Percentiles rank a stretch among this genome's conserved stretches.
phyloP scores from a whole-genome alignment of 1,284 basidiomycete species.

The Ceratobasidium theobromae region DNA sequence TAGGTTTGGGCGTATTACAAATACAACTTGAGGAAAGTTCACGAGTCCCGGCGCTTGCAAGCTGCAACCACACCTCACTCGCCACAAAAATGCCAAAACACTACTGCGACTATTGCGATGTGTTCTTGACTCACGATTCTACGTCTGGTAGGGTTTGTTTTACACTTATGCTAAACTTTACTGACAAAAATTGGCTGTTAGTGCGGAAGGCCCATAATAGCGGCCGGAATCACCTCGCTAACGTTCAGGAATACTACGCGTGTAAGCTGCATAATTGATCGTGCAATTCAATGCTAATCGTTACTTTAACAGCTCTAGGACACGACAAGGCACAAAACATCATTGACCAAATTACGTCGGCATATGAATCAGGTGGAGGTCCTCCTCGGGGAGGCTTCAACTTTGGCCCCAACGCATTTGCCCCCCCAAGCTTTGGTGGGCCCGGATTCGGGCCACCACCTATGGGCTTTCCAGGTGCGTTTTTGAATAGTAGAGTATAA shows the following conservation, averaged over 20 bases:
- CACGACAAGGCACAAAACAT: slow-evolving; percentile 96
- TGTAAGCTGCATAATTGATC: slow-evolving; percentile 54
- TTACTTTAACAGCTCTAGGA: slow-evolving; percentile 67
- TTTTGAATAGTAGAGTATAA: not conserved
- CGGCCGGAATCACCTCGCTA: slow-evolving; percentile 93
- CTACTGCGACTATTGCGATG: slow-evolving; percentile 87
- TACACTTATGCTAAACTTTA: slow-evolving; percentile 33
- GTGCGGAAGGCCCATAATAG: slow-evolving; percentile 98
- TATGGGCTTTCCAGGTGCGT: slow-evolving; percentile 46
- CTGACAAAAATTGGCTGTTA: slow-evolving; percentile 44
- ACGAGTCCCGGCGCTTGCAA: not conserved
- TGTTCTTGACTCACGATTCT: slow-evolving; percentile 86
- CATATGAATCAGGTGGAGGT: slow-evolving; percentile 82
- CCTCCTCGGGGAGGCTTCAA: slow-evolving; percentile 83
- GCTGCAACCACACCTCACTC: slow-evolving; percentile 20
- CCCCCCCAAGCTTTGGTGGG: slow-evolving; percentile 41
- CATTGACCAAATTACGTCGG: slow-evolving; percentile 92
- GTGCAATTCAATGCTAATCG: not conserved
- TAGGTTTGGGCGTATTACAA: not conserved
- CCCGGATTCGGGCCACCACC: slow-evolving; percentile 58
- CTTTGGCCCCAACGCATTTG: slow-evolving; percentile 72
- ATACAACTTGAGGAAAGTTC: not conserved
- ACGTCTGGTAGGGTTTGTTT: slow-evolving; percentile 62
- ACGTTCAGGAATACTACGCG: slow-evolving; percentile 97
- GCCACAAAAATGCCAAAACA: slow-evolving; percentile 44